Conservation (phyloP, 768 basidiomycete genomes). For the Termitomyces heimii region DNA sequence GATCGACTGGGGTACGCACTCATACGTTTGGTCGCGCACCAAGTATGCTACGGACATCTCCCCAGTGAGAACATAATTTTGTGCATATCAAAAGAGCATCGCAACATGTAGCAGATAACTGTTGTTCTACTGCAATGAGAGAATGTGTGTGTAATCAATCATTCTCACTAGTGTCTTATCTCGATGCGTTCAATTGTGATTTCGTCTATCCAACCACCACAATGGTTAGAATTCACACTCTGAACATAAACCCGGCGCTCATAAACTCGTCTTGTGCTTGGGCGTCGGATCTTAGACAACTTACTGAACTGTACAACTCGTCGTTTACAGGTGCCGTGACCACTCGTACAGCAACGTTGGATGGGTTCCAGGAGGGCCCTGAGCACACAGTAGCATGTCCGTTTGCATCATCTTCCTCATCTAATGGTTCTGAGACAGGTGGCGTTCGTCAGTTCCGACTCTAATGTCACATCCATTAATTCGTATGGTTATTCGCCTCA, state of each 20-base stretch:
- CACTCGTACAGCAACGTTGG: conserved; percentile 68
- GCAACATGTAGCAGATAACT: no score
- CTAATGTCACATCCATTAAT: conserved; percentile 60
- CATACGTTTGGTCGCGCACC: not conserved
- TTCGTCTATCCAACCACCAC: not conserved
- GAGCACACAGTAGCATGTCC: conserved; percentile 49
- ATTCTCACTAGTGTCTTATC: not conserved
- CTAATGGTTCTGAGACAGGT: conserved; percentile 35
- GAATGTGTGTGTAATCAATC: no score
- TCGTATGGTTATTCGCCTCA: conserved; percentile 86
- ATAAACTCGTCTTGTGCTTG: conserved; percentile 80
- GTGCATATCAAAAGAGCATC: no score
- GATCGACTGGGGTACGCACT: not conserved
- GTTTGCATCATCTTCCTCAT: not conserved
- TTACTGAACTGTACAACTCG: conserved; percentile 59
- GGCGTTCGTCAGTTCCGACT: conserved; percentile 42
- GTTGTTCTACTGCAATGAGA: no score
- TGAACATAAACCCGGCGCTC: conserved; percentile 56
- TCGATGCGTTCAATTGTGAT: not conserved
- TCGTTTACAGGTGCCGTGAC: conserved; percentile 73
- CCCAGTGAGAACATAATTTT: not conserved
- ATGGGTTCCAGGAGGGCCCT: conserved; percentile 64
- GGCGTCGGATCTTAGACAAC: conserved; percentile 65
- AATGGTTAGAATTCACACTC: conserved; percentile 56
- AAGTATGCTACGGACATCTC: not conserved